Base-by-base conservation (phyloP, 2,329 filamentous ascomycete species). In the Magnaporthales sp. region DNA sequence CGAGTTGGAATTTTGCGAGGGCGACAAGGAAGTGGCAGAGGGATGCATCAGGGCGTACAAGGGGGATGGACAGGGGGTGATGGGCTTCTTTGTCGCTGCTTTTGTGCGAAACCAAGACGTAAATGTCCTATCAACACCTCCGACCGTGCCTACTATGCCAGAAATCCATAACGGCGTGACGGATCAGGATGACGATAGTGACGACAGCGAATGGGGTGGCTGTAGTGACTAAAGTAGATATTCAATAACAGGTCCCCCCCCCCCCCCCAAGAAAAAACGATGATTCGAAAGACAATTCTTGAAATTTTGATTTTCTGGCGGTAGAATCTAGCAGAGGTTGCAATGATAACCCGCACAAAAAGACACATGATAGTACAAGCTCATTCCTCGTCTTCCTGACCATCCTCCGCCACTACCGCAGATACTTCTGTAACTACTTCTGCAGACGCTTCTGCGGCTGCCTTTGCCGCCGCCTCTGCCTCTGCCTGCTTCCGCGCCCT, bases 11-110 rank as follows among this genome's bases (percentile, higher is more conserved):
- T 24, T 31, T 56, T 80, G 80, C 70, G 72, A 72, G 4, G 84
- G 83, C 1, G 79, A 87, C 65, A 26, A 19, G 29, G 62, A 68
- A 6, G 75, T 91, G 1, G 85, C 88, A 6, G 89, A 94, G 29
- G 91, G 85, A 2, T 97, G 93, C 73, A 89, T 97, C 67, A 83
- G 94, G 67, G 91, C 92, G 32, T 89, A 91, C 76, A 91, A 93
- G 71, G 91, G 87, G 29, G 92, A 94, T 71, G 89, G 88, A 10
- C 86, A 90, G 69, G 92, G 93, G 0, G 91, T 93, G 0, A 97
- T 97, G 86, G 94, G 95, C 0, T 98, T 99, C 77, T 99, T 99
- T 72, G 91, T 97, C 24, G 92, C 88, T n/a, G 92, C 85, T 0
- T 97, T 99, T 77, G 84, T 92, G 3, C 82, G 91, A 66, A 85